Evolutionary conservation across 768 basidiomycete genomes (phyloP).

Genomic region (Mrakia frigida): DNA sequence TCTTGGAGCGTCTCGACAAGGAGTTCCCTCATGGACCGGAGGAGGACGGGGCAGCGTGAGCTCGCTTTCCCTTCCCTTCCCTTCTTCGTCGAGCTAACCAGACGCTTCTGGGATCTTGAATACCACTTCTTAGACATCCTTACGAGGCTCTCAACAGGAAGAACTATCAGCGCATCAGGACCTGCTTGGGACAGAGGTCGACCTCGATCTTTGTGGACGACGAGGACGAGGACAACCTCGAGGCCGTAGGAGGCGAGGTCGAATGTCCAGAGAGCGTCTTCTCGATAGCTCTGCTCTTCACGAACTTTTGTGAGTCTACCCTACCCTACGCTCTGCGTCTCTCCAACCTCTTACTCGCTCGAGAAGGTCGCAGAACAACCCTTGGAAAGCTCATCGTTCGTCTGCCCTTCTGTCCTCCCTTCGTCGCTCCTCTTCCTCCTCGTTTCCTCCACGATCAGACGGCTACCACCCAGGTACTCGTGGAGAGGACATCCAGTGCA

Average conservation of each 20-base stretch:
- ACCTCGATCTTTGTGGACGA: not conserved
- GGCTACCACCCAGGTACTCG: not conserved
- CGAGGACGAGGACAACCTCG: conserved; percentile 2
- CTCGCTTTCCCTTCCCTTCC: not conserved
- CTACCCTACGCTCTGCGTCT: not conserved
- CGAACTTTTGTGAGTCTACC: conserved; percentile 1
- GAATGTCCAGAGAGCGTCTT: conserved; percentile 7
- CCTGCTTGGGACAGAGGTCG: not conserved
- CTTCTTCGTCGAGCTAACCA: not conserved
- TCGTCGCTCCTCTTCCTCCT: not conserved
- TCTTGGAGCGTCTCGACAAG: not conserved
- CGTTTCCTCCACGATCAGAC: not conserved
- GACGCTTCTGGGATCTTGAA: not conserved
- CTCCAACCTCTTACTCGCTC: not conserved
- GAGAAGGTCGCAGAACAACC: not conserved
- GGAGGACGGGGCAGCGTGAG: conserved; percentile 3
- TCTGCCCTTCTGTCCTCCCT: not conserved
- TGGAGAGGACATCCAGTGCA: conserved; percentile 24
- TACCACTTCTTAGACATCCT: not conserved
- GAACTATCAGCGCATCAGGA: conserved; percentile 2
- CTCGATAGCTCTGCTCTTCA: not conserved
- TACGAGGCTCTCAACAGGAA: not conserved
- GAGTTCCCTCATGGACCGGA: not conserved
- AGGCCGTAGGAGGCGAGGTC: not conserved
- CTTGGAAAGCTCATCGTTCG: not conserved